phyloP scores from a whole-genome alignment of 2,329 filamentous ascomycete species.

The Pyrenochaeta sp. region DNA sequence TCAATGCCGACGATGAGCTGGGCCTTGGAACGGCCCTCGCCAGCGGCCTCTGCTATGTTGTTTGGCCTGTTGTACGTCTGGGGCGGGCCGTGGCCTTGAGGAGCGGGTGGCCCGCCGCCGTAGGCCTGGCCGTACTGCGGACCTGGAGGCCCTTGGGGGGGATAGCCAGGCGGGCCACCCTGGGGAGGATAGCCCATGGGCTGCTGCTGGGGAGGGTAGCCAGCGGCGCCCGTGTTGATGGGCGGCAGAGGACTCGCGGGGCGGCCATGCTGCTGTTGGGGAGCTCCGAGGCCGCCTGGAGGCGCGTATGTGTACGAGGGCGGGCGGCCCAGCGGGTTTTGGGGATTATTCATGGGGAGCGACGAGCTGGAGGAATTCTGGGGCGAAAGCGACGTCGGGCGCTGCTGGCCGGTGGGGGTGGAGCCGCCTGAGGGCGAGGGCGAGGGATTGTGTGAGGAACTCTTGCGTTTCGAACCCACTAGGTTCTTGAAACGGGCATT shows the following conservation, averaged over 20 bases:
- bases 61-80: slow-evolving; percentile 41
- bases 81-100: slow-evolving; percentile 32
- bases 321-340: slow-evolving; percentile 65
- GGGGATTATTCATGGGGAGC: slow-evolving; percentile 63
- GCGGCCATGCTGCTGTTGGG: slow-evolving; percentile 51
- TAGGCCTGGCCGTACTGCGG: slow-evolving; percentile 37
- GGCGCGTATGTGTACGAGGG: slow-evolving; percentile 68
- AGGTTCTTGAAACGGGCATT: slow-evolving; percentile 81
- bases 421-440: slow-evolving; percentile 41
- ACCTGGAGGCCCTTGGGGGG: slow-evolving; percentile 44
- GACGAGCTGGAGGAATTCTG: slow-evolving; percentile 49
- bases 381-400: slow-evolving; percentile 50
- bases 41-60: slow-evolving; percentile 74
- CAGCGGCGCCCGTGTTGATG: slow-evolving; percentile 61
- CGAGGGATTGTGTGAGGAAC: slow-evolving; percentile 61
- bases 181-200: slow-evolving; percentile 51
- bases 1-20: slow-evolving; percentile 99
- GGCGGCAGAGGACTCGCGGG: slow-evolving; percentile 63
- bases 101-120: too few relatives aligned
- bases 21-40: slow-evolving; percentile 87
- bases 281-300: slow-evolving; percentile 45
- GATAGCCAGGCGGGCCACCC: slow-evolving; percentile 50
- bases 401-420: slow-evolving; percentile 48
- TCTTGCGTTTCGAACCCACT: slow-evolving; percentile 81
- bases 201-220: slow-evolving; percentile 52